A percentile compares a stretch with the other conserved stretches of the same genome.
Conservation (phyloP, 2,329 filamentous ascomycete species). For the Diaporthe australafricana region DNA sequence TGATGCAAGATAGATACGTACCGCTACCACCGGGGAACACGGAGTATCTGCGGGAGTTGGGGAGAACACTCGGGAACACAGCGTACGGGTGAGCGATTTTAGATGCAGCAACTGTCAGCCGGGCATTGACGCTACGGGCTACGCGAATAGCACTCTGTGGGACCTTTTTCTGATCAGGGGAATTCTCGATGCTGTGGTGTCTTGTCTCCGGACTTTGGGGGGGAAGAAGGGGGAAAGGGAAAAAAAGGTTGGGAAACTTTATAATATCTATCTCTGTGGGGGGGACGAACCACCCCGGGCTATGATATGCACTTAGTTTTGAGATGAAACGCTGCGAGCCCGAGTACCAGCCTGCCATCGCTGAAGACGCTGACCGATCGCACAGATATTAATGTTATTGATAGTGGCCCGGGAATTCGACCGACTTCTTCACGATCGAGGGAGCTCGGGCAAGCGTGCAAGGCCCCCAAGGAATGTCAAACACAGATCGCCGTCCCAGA, state of each 20-base stretch:
- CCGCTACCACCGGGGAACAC: slow-evolving; percentile 16
- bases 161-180: slow-evolving; percentile 3
- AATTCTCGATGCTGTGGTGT: not conserved
- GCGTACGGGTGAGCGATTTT: slow-evolving; percentile 26
- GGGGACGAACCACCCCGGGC: slow-evolving; percentile 6
- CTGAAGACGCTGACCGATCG: slow-evolving; percentile 19
- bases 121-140: slow-evolving; percentile 17
- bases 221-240: not conserved
- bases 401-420: slow-evolving; percentile 18
- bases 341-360: slow-evolving; percentile 15
- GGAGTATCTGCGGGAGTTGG: slow-evolving; percentile 15
- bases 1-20: slow-evolving; percentile 19
- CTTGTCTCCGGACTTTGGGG: not conserved
- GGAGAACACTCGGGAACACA: slow-evolving; percentile 4
- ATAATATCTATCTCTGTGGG: slow-evolving; percentile 16
- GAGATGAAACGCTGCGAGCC: slow-evolving; percentile 30
- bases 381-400: slow-evolving; percentile 23
- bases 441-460: slow-evolving; percentile 16
- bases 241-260: slow-evolving; percentile 22
- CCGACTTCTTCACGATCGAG: slow-evolving; percentile 11
- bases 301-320: slow-evolving; percentile 16
- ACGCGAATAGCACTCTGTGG: not conserved
- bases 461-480: slow-evolving; percentile 29
- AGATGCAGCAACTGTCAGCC: slow-evolving; percentile 13
- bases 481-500: slow-evolving; percentile 33